Base-by-base conservation (phyloP, 805 yeast species). In the Saturnispora quitensis region DNA sequence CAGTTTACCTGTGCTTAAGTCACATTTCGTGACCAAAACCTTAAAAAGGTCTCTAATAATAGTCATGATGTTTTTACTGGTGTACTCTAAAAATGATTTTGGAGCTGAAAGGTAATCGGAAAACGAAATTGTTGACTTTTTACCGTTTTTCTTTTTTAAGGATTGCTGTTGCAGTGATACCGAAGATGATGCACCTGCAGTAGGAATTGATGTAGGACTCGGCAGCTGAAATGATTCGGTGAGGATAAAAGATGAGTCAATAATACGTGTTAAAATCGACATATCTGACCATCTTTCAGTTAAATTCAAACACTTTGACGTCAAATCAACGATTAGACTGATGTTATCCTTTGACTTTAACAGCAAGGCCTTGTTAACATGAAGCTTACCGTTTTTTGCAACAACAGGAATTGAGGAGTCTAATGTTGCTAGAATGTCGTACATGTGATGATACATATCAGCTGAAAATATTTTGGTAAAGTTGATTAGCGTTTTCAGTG, bases 81-180 rank as follows among this genome's bases (percentile, higher is more conserved):
- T 73, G 9, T 68, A 64, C 8, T 67, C 60, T 28, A 64, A 62
- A 58, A 85, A 84, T 50, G 78, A 70, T 50, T 77, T 80, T 45
- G 81, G 73, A 63, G 84, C 86, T 0, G 89, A 80, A 45, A 84
- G 70, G 31, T 84, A 62, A 67, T 86, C 95, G 8, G 90, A 77
- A 55, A 83, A 66, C 4, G 89, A 80, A 59, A 73, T 73, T 59
- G 70, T 75, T 48, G 73, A 64, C 50, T 62, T 66, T 57, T 70
- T 69, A 52, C 69, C 64, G 22, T 55, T 58, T 45, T 56, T 57
- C 28, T 50, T 56, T 15, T 35, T 52, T 4, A 20, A 15, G 1
- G 24, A 40, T 9, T 42, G 5, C 5, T 18, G 43, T 24, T 25
- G 43, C 24, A 40, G 15, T 45, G 53, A 33, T 59, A 45, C 50